phyloP scores from a whole-genome alignment of 2,329 filamentous ascomycete species.

The Chrysoporthe puriensis region DNA sequence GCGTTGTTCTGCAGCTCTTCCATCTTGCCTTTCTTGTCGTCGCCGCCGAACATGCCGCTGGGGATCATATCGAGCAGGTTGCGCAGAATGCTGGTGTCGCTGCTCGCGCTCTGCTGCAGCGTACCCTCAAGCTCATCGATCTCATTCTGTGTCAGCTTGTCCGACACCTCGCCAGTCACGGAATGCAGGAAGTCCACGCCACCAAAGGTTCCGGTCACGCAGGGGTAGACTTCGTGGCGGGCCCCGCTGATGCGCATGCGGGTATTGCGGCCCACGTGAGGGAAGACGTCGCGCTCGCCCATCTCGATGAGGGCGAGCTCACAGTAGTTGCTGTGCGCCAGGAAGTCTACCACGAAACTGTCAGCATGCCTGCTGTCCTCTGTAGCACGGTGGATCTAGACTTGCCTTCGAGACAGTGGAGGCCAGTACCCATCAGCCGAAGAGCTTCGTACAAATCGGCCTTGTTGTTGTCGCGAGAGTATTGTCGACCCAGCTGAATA shows the following conservation, averaged over 20 bases:
- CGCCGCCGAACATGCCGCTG: conserved; percentile 75
- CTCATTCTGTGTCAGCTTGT: conserved; percentile 90
- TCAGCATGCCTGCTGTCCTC: conserved; percentile 20
- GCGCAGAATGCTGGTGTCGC: conserved; percentile 75
- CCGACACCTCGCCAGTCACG: conserved; percentile 77
- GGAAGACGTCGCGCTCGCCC: conserved; percentile 80
- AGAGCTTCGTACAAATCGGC: conserved; percentile 87
- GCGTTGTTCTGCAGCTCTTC: conserved; percentile 81
- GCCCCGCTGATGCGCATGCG: conserved; percentile 70
- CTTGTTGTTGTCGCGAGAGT: conserved; percentile 66
- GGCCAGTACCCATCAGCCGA: conserved; percentile 81
- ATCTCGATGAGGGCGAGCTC: conserved; percentile 88
- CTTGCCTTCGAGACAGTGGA: conserved; percentile 82
- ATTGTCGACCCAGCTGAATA: conserved; percentile 80
- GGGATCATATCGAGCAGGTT: conserved; percentile 83
- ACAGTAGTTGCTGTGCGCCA: conserved; percentile 91
- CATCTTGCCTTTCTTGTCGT: conserved; percentile 74
- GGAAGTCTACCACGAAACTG: conserved; percentile 63
- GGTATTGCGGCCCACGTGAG: conserved; percentile 81
- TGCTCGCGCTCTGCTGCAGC: conserved; percentile 65
- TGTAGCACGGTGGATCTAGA: conserved; percentile 1
- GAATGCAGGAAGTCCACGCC: conserved; percentile 94
- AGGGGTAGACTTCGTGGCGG: conserved; percentile 70
- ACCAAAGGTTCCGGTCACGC: conserved; percentile 90
- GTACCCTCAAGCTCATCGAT: conserved; percentile 87